These are phyloP conservation scores for Agaricus bisporus DNA, from an alignment of 768 basidiomycete genomes.

Conservation along the genomic window DNA sequence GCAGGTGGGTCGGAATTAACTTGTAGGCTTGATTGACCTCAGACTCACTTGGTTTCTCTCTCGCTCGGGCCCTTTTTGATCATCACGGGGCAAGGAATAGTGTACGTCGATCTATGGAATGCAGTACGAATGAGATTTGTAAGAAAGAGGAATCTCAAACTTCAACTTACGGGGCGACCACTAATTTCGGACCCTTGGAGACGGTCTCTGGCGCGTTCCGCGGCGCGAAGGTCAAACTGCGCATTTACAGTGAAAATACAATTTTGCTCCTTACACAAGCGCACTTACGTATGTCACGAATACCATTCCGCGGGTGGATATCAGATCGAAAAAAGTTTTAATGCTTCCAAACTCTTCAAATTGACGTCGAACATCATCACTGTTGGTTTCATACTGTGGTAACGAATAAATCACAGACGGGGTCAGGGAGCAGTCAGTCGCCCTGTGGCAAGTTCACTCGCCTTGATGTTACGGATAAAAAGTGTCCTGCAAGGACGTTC, in stretches of 20 bases:
- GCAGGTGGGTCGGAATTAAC: neutral
- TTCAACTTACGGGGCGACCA: slow-evolving; percentile 72
- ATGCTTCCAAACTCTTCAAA: slow-evolving; percentile 96
- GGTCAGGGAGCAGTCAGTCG: neutral
- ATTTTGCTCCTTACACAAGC: neutral
- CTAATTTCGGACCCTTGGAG: slow-evolving; percentile 87
- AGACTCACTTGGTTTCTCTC: slow-evolving; percentile 78
- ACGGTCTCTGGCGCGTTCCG: slow-evolving; percentile 85
- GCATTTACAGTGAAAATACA: slow-evolving; percentile 13
- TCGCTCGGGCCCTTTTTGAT: slow-evolving; percentile 60
- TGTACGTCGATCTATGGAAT: slow-evolving; percentile 89
- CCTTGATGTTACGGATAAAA: slow-evolving; percentile 98
- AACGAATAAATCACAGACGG: slow-evolving; percentile 13
- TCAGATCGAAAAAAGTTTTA: slow-evolving; percentile 95
- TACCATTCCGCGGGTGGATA: slow-evolving; percentile 94
- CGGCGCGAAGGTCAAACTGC: slow-evolving; percentile 89
- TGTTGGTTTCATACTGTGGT: slow-evolving; percentile 80
- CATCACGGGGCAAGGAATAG: slow-evolving; percentile 90
- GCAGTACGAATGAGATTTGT: slow-evolving; percentile 8
- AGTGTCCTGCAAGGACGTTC: slow-evolving; percentile 94
- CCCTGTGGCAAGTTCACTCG: slow-evolving; percentile 36
- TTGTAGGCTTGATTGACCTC: neutral
- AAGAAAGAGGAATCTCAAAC: neutral
- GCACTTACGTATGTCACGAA: slow-evolving; percentile 95
- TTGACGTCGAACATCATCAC: slow-evolving; percentile 72